Evolutionary conservation across 2,329 filamentous ascomycete genomes (phyloP).

Genomic region (Dactylellina cionopaga): DNA sequence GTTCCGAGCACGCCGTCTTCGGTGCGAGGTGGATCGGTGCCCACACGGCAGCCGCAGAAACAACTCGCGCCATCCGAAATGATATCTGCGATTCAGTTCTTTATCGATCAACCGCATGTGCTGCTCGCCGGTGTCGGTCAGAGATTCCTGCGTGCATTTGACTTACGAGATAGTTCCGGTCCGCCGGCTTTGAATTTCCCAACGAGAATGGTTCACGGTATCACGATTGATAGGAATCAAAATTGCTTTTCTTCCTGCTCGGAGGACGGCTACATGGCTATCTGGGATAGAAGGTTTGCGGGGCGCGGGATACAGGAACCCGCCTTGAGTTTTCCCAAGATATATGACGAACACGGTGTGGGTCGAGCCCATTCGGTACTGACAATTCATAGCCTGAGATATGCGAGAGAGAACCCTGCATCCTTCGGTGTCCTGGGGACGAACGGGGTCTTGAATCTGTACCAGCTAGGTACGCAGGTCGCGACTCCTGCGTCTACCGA

Average conservation of each 20-base stretch:
- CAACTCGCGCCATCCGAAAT: constrained; percentile 72
- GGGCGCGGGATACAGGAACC: constrained; percentile 50
- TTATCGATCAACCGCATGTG: constrained; percentile 78
- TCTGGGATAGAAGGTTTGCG: constrained; percentile 56
- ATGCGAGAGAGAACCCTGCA: constrained; percentile 54
- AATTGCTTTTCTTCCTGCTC: constrained; percentile 87
- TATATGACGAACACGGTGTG: constrained; percentile 51
- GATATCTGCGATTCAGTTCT: constrained; percentile 85
- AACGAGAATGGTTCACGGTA: constrained; percentile 66
- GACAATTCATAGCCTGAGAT: constrained; percentile 54
- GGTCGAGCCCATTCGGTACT: constrained; percentile 34
- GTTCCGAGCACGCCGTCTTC: constrained; percentile 57
- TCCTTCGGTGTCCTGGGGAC: constrained; percentile 56
- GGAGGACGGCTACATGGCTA: constrained; percentile 55
- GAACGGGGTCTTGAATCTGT: constrained; percentile 54
- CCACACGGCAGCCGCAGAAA: constrained; percentile 62
- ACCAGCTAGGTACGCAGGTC: constrained; percentile 53
- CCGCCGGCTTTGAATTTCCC: constrained; percentile 63
- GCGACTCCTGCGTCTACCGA: constrained; percentile 42
- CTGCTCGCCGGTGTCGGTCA: constrained; percentile 80
- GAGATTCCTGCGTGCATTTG: constrained; percentile 78
- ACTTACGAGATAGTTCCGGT: constrained; percentile 73
- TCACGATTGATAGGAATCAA: constrained; percentile 80
- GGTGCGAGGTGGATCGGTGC: constrained; percentile 56
- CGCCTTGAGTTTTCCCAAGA: constrained; percentile 53